Evolutionary conservation across 192 early-diverging fungal genomes (phyloP).

Genomic region (Backusella parvicylindrica): DNA sequence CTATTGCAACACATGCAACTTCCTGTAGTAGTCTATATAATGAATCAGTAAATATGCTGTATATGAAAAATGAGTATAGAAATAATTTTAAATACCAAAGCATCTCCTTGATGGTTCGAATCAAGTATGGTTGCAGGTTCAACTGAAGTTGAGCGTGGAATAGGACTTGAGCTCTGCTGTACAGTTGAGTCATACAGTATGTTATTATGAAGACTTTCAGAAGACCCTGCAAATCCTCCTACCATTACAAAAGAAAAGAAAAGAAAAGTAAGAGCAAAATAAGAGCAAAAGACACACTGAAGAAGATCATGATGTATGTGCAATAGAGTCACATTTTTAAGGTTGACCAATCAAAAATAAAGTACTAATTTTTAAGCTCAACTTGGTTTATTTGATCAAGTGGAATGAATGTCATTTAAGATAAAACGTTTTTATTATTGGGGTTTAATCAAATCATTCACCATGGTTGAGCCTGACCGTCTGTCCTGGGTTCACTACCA

Average conservation of each 20-base stretch:
- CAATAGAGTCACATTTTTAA: neutral
- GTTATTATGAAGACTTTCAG: neutral
- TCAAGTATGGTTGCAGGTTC: neutral
- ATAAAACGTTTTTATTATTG: too few relatives aligned
- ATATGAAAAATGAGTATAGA: neutral
- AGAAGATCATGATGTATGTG: neutral
- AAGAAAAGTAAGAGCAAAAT: neutral
- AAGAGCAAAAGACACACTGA: neutral
- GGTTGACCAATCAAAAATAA: neutral
- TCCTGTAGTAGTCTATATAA: constrained; percentile 42
- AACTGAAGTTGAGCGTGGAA: neutral
- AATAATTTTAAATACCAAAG: neutral
- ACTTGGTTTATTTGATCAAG: neutral
- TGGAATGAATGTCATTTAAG: neutral
- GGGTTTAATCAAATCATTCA: too few relatives aligned
- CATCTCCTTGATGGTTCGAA: neutral
- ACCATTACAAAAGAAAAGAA: neutral
- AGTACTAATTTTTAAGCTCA: neutral
- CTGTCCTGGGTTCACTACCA: constrained; percentile 52
- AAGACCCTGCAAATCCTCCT: neutral
- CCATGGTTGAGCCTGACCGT: constrained; percentile 53
- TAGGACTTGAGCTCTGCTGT: neutral
- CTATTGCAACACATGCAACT: constrained; percentile 65
- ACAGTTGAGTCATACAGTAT: neutral
- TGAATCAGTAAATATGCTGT: neutral